Evolutionary conservation across 495 filamentous ascomycete species (phyloP), one percentile per base, ranked within the genome.

Genomic region (Tricharina praecox): DNA sequence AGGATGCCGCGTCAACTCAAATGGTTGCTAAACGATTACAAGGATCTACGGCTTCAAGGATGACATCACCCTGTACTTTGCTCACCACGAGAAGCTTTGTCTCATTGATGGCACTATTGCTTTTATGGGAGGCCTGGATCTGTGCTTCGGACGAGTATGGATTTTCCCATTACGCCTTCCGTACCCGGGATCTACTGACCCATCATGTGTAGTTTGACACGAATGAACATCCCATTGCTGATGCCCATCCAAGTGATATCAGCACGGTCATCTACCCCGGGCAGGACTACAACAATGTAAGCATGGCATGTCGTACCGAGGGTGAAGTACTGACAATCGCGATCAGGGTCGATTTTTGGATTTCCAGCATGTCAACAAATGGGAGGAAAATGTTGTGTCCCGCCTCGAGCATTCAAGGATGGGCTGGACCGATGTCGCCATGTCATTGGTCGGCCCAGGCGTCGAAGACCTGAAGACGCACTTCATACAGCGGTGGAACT

Each of bases 51-150:
- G 88, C 37, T 73, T 74, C 45, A 72, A 76, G 39, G 82, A 86
- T 23, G 85, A 81, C 46, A 74, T 81, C 3, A 80, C 93, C 16
- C 64, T 96, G 3, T 96, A 85, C 63, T 96, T 86, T 86, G 86
- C 88, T 0, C 88, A 96, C 53, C 88, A 94, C 50, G 88, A 96
- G 63, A 96, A 96, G 65, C 70, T 96, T 4, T 88, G 81, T 52
- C 54, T 94, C 8, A 65, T 96, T 26, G 88, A 96, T 61, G 53
- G 58, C 21, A 45, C 56, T 32, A 72, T 77, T 52, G 87, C 82
- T 16, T 96, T 96, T 60, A 96, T 94, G 88, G 88, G 88, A 19
- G 79, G 79, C 23, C 64, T 84, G 2, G 79, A 84, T 62, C 64
- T 76, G 52, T 79, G 74, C 52, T 78, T 78, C 51, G 75, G 75